phyloP scores from a whole-genome alignment of 192 early-diverging fungal species.

The Backusella australiensis region DNA sequence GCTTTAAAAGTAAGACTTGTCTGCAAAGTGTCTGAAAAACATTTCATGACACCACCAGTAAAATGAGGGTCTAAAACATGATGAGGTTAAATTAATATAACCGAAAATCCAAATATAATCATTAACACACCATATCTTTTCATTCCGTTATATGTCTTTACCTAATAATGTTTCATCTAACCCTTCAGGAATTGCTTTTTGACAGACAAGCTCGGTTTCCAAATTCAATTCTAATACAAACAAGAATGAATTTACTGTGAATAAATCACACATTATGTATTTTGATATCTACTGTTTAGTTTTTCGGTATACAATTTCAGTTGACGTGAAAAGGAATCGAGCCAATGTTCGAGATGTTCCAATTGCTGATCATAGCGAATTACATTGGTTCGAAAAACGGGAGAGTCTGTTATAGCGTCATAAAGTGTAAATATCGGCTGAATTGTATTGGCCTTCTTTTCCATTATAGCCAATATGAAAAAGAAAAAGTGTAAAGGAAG shows the following conservation, averaged over 20 bases:
- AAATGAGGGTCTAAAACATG: constrained; percentile 42
- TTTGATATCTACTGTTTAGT: constrained; percentile 33
- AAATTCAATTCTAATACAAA: constrained; percentile 34
- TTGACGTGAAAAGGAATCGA: constrained; percentile 40
- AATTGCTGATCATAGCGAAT: constrained; percentile 56
- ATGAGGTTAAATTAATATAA: constrained; percentile 2
- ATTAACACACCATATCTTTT: constrained; percentile 5
- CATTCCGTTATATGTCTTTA: constrained; percentile 12
- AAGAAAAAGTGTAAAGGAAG: not conserved
- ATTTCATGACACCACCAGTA: constrained; percentile 45
- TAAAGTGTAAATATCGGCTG: constrained; percentile 35
- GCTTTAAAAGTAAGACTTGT: constrained; percentile 53
- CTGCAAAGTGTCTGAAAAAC: constrained; percentile 47
- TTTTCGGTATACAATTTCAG: constrained; percentile 40
- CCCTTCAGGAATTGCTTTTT: constrained; percentile 27
- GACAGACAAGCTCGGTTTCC: constrained; percentile 31
- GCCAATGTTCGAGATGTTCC: constrained; percentile 54
- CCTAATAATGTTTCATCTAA: constrained; percentile 38
- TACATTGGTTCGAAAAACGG: constrained; percentile 51
- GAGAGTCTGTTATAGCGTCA: constrained; percentile 53
- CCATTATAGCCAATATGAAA: not conserved
- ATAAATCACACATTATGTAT: not conserved
- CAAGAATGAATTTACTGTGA: not conserved
- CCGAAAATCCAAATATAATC: not conserved
- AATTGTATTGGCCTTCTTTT: not conserved